Evolutionary conservation across 1,284 basidiomycete species (phyloP), one percentile per base, ranked within the genome.

Genomic region (Ganoderma lucidum): DNA sequence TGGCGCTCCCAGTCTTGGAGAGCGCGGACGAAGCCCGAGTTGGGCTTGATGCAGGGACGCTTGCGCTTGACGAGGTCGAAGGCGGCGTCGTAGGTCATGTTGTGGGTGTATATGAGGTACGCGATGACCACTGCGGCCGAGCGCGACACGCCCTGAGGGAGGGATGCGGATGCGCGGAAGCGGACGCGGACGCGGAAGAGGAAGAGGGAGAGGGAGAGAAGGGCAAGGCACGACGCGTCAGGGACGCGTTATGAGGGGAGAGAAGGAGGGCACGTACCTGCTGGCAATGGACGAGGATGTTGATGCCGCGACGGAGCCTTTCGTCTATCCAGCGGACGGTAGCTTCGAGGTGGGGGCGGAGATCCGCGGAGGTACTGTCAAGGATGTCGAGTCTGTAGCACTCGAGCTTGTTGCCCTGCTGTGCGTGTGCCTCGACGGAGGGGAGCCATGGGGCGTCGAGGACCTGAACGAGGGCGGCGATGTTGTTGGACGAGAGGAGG

Each of bases 51-150:
- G 77, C 23, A 93, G 12, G 88, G 85, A 19, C 92, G 85, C 71
- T 87, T 87, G 64, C 83, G 82, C 73, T 86, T 86, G 68, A 91
- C 84, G 71, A 88, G 82, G 1, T 86, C 81, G 68, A 84, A 80
- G 2, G 92, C 91, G 48, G 83, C 80, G 72, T 92, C 90, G 78
- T 88, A 93, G 30, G 88, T 82, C 89, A 93, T 90, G 60, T 85
- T 85, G 66, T 87, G 86, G 64, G 88, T 85, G 72, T 88, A 84
- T 72, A 90, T 90, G 75, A 91, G 86, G 80, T 88, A 90, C 64
- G 89, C 89, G 72, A 90, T 89, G 69, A 91, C 87, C 76, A 90
- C 84, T n/a, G 89, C 84, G 14, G 89, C 84, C 64, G 87, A 88
- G 73, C 89, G 86, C 59, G 92, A 93, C 62, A 93, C 84, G 71